Evolutionary conservation across 2,329 filamentous ascomycete species (phyloP), one percentile per base, ranked within the genome.

Genomic region (Hypocrella siamensis): DNA sequence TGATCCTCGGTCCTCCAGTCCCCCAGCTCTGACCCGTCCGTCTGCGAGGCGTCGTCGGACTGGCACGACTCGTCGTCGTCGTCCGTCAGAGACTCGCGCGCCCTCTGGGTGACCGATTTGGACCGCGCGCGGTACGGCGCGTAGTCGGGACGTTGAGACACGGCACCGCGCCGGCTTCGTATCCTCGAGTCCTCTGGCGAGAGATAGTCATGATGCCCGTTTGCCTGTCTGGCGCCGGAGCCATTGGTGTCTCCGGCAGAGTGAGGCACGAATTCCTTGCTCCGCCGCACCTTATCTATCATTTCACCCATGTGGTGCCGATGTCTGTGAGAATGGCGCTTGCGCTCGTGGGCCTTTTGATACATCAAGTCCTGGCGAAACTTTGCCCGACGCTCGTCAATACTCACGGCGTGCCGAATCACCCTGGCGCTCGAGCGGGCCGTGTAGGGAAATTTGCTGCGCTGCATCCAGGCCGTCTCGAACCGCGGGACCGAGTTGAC

Each of bases 401-500:
- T 79, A 14, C 70, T 70, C 2, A 81, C 76, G 1, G 75, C 75
- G 38, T 81, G 77, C 0, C 77, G 65, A 32, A 81, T 75, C 0
- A 78, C 66, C 42, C 61, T 65, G 3, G 69, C 69, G 7, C 60
- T 69, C 16, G 62, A 70, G 2, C 65, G 53, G 2, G 67, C 68
- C 0, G 69, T 74, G 46, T 79, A 80, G 0, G 79, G 79, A 26
- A 84, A 84, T 47, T 78, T 83, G 46, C 68, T 81, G 24, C 81
- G 69, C 46, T 82, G 70, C 77, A 88, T 86, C 70, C 75, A 81
- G 0, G 67, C 65, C 3, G 64, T 70, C 51, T 90, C 82, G 36
- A 90, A 90, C 3, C 69, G 65, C 1, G 80, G 79, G 0, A 86
- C 79, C 11, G 75, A 81, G 44, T 86, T 86, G 39, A 88, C 81